A percentile compares a stretch with the other conserved stretches of the same genome.
Conservation (phyloP, 495 filamentous ascomycete genomes). For the Cenococcum geophilum region DNA sequence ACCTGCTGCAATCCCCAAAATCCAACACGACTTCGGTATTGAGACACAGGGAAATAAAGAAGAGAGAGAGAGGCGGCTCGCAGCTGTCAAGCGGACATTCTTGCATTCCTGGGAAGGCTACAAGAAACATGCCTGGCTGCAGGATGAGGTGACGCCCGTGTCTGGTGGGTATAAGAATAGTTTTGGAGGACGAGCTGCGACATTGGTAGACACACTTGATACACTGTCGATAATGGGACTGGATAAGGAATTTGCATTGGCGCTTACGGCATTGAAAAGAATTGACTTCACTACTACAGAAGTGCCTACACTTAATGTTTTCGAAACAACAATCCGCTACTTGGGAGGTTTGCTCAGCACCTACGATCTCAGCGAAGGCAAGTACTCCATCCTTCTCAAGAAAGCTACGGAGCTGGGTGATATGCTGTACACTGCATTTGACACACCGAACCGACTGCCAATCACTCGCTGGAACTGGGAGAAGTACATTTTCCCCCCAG, state of each 20-base stretch:
- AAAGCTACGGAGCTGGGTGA: constrained; percentile 39
- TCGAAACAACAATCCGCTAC: constrained; percentile 45
- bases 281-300: constrained; percentile 36
- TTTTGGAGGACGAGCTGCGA: constrained; percentile 39
- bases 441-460: constrained; percentile 40
- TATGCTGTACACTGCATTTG: constrained; percentile 39
- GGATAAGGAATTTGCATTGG: constrained; percentile 34
- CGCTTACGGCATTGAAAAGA: constrained; percentile 32
- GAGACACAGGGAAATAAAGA: constrained; percentile 30
- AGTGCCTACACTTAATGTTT: constrained; percentile 34
- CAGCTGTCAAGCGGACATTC: constrained; percentile 61
- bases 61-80: constrained; percentile 17
- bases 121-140: constrained; percentile 66
- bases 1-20: neutral
- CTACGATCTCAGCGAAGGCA: constrained; percentile 39
- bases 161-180: constrained; percentile 46
- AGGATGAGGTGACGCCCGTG: constrained; percentile 70
- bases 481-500: constrained; percentile 15
- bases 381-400: constrained; percentile 30
- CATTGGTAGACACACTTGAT: constrained; percentile 37
- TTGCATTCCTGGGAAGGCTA: constrained; percentile 70
- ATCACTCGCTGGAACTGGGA: constrained; percentile 50
- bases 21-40: constrained; percentile 5
- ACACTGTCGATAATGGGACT: constrained; percentile 40
- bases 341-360: constrained; percentile 48